Base-by-base conservation (phyloP, 768 basidiomycete species). In the Mycena albidolilacea region DNA sequence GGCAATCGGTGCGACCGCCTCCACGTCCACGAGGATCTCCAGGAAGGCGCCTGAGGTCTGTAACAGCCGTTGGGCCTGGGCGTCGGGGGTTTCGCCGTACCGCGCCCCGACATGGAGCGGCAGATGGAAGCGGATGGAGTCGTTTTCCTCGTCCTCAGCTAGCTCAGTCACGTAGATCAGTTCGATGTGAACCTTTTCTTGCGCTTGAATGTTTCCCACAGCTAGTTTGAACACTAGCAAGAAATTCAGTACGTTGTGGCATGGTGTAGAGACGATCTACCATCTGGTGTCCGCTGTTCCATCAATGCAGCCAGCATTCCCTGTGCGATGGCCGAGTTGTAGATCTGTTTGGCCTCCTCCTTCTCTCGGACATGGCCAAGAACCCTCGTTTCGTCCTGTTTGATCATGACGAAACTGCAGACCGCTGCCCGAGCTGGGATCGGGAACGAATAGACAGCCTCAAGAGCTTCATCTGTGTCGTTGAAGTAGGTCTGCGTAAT, bases 351-450 rank as follows among this genome's bases (percentile, higher is more conserved):
- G 2, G 77, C 77, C 48, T 78, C 75, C 15, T 8, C 41, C 54
- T 65, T 78, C 55, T 71, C 77, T 57, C 70, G 11, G 2, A 76
- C 68, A 17, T 21, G 55, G 5, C 77, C 77, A 44, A 69, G 30
- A 12, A 77, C 70, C 43, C 62, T 46, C 0, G 75, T 71, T 21
- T 70, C 77, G 21, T 75, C 70, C 67, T 70, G 69, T 39, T 74
- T 74, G 50, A 73, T 61, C 67, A 74, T 65, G 11, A 43, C 50
- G 50, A 70, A 74, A 11, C 46, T 41, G 41, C 55, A 63, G 38
- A 75, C 70, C 5, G 63, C 74, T 7, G 74, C 74, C 12, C 71
- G 70, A 5, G 70, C 75, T 35, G 73, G 77, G 4, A 78, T 69
- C 0, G 73, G 70, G 38, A 78, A 76, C 7, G 65, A 64, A 39